Evolutionary conservation across 1,284 basidiomycete species (phyloP), one percentile per base, ranked within the genome.

Genomic region (Mycena citricolor): DNA sequence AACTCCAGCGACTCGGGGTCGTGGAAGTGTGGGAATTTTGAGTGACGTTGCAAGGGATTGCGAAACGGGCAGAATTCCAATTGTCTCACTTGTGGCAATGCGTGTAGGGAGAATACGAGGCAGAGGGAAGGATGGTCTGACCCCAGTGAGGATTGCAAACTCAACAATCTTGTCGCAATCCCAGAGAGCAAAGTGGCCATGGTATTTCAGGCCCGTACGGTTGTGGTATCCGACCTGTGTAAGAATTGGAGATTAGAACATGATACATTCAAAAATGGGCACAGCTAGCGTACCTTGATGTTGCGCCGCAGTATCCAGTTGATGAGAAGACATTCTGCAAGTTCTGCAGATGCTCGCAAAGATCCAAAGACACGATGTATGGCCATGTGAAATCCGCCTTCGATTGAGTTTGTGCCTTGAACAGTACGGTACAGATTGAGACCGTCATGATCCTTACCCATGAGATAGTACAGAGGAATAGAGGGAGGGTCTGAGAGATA

Each of bases 321-420:
- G 20, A 36, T 40, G 3, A 51, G 12, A 20, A 44, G 31, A 4
- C 25, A 41, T 17, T 39, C 46, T 1, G 42, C 38, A 6, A 54
- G 35, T n/a, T 32, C 44, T 10, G 44, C 25, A 10, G 48, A 54
- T 20, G 53, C 53, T 14, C 40, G 21, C 3, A 55, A 39, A 1
- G 53, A 47, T 3, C 45, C 45, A 19, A 42, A 42, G 8, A 42
- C 38, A 8, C 39, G 40, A 7, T 40, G 45, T 13, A 47, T 39
- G 13, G 21, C 28, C 29, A 21, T 47, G 23, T 43, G 53, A 17
- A 54, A 46, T 6, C 39, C 51, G 16, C 54, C 54, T 23, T 55
- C 49, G 29, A 54, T 44, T 5, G 51, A 53, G 24, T 55, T 55
- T 2, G 54, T 55, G n/a, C 54, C 54, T 23, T 49, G 45, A n/a